A percentile compares a stretch with the other conserved stretches of the same genome.
Conservation (phyloP, 345 rosid species). For the Eucalyptus regnans region DNA sequence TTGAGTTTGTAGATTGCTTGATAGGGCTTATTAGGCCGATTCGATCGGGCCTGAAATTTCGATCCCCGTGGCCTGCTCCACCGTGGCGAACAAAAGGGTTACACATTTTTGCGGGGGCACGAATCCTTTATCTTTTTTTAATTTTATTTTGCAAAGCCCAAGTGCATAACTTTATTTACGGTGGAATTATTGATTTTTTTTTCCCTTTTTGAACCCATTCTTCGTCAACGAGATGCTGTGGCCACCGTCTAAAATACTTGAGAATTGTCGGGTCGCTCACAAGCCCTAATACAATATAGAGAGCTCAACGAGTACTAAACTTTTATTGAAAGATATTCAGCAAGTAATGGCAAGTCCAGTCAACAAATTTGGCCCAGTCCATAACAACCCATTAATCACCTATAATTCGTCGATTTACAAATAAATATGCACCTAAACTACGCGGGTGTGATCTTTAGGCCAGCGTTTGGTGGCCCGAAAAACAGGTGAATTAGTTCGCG, state of each 20-base stretch:
- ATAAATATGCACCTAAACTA: not conserved
- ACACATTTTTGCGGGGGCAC: not conserved
- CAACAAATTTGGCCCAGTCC: not conserved
- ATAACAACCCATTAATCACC: not conserved
- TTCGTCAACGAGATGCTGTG: accelerated
- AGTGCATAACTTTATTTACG: not conserved
- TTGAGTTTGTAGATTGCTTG: not conserved
- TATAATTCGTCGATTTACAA: not conserved
- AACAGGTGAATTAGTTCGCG: not conserved
- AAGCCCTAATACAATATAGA: too few species aligned
- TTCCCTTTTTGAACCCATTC: not conserved
- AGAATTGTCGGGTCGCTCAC: not conserved
- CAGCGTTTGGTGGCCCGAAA: not conserved
- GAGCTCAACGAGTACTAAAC: not conserved
- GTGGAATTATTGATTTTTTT: not conserved
- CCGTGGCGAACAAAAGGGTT: not conserved
- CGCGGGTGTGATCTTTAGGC: not conserved
- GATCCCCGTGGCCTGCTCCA: not conserved
- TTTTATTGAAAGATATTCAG: not conserved
- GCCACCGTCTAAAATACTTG: not conserved
- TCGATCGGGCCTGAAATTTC: not conserved
- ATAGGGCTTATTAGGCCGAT: not conserved
- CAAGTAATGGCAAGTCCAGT: not conserved
- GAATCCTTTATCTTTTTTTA: too few species aligned
- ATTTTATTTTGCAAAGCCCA: not conserved